Evolutionary conservation across 441 rosid species (phyloP).

Genomic region (Daphne laureola): DNA sequence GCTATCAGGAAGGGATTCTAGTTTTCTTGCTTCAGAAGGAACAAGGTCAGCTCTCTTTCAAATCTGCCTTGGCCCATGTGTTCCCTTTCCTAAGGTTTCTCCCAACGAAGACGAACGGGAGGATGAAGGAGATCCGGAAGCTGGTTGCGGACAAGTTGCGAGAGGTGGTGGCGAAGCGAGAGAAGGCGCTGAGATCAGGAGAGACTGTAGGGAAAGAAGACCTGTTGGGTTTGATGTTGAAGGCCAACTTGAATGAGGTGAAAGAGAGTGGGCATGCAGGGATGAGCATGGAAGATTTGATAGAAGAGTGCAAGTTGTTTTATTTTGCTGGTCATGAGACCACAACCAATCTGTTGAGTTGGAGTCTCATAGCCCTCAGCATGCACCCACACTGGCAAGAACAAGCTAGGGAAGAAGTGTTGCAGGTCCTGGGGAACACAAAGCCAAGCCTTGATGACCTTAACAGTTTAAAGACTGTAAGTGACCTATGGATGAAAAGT

Average conservation of each 20-base stretch:
- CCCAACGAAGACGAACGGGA: conserved; percentile 21
- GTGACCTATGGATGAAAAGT: conserved; percentile 1
- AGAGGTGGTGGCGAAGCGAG: conserved; percentile 17
- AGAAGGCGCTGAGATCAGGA: conserved; percentile 15
- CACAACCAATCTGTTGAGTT: conserved; percentile 16
- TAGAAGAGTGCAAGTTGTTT: conserved; percentile 29
- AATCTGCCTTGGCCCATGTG: background rate
- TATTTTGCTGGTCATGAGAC: conserved; percentile 27
- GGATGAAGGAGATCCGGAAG: conserved; percentile 16
- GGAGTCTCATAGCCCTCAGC: conserved; percentile 21
- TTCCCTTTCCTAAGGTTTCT: conserved; percentile 14
- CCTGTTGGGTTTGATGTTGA: conserved; percentile 19
- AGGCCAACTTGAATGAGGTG: conserved; percentile 20
- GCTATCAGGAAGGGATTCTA: conserved; percentile 31
- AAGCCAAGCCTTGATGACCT: conserved; percentile 12
- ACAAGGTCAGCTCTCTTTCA: conserved; percentile 2
- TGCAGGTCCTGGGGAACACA: conserved; percentile 9
- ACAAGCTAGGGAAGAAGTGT: conserved; percentile 24
- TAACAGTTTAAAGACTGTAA: conserved; percentile 33
- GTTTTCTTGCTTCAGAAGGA: conserved; percentile 16
- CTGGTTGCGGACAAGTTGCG: conserved; percentile 9
- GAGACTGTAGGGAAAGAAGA: conserved; percentile 9
- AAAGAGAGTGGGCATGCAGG: conserved; percentile 11
- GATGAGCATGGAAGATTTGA: conserved; percentile 21
- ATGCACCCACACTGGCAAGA: conserved; percentile 23